A percentile compares a stretch with the other conserved stretches of the same genome.
These are phyloP conservation scores for Globisporangium okanoganense DNA, from an alignment of 352 stramenopile genomes.

Conservation along the genomic window DNA sequence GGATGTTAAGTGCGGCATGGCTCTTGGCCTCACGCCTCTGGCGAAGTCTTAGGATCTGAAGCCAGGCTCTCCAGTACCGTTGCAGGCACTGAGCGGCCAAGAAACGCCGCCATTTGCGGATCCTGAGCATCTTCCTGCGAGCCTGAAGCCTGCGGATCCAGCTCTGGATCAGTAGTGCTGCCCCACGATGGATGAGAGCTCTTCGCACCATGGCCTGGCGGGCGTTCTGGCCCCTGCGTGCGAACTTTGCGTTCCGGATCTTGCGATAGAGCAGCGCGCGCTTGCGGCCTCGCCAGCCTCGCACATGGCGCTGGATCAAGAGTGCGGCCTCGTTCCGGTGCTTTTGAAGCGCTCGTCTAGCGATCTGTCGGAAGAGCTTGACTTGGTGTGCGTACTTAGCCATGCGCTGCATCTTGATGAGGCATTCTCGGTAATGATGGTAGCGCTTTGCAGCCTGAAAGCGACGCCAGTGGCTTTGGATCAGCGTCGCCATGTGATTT, in stretches of 20 bases:
- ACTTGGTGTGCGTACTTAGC: slow-evolving; percentile 34
- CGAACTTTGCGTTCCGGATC: slow-evolving; percentile 48
- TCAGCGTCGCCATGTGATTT: slow-evolving; percentile 19
- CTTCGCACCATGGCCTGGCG: slow-evolving; percentile 43
- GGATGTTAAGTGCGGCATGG: slow-evolving; percentile 31
- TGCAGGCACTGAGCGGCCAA: slow-evolving; percentile 46
- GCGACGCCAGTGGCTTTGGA: slow-evolving; percentile 45
- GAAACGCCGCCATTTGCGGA: slow-evolving; percentile 38
- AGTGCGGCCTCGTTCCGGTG: slow-evolving; percentile 27
- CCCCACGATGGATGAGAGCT: slow-evolving; percentile 40
- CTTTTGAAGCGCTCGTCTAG: slow-evolving; percentile 21
- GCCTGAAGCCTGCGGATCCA: slow-evolving; percentile 42
- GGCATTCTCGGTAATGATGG: slow-evolving; percentile 17
- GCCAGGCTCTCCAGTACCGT: slow-evolving; percentile 47
- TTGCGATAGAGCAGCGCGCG: slow-evolving; percentile 62
- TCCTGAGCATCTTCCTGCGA: slow-evolving; percentile 36
- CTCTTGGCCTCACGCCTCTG: slow-evolving; percentile 32
- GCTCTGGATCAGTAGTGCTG: slow-evolving; percentile 39
- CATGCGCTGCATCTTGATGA: slow-evolving; percentile 40
- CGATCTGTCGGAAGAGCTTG: slow-evolving; percentile 22
- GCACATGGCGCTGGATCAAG: slow-evolving; percentile 39
- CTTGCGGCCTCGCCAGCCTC: slow-evolving; percentile 44
- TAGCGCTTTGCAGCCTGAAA: slow-evolving; percentile 23
- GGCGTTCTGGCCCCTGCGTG: slow-evolving; percentile 51
- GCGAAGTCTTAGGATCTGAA: slow-evolving; percentile 27